phyloP scores from a whole-genome alignment of 2,329 filamentous ascomycete species.

The Diaporthe sp. region DNA sequence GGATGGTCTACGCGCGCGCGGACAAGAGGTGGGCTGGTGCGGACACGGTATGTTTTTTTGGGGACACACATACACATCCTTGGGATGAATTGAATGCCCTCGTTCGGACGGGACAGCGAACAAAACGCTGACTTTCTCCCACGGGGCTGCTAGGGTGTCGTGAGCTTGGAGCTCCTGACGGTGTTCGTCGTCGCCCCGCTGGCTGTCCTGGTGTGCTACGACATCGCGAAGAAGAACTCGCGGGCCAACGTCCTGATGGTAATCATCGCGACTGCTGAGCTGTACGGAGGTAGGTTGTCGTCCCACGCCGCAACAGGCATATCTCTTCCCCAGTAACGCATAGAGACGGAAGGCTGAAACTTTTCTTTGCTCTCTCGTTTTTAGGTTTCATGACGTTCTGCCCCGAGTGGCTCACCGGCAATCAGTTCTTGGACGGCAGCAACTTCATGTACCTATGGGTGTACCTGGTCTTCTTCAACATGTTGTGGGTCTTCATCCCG shows the following conservation, averaged over 20 bases:
- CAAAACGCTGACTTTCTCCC: conserved; percentile 27
- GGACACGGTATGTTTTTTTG: conserved; percentile 62
- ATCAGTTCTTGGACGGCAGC: conserved; percentile 72
- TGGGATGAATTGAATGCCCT: too few relatives aligned
- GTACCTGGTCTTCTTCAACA: conserved; percentile 78
- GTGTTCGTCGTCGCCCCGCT: conserved; percentile 73
- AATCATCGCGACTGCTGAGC: conserved; percentile 74
- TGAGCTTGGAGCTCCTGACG: conserved; percentile 76
- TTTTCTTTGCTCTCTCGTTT: background rate
- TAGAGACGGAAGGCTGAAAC: too few relatives aligned
- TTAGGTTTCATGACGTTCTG: conserved; percentile 80
- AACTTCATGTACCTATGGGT: conserved; percentile 79
- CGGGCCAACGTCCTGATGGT: conserved; percentile 74
- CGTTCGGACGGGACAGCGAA: background rate
- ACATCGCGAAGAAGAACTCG: conserved; percentile 68
- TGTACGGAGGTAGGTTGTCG: conserved; percentile 71
- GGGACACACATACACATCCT: background rate
- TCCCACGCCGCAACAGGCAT: background rate
- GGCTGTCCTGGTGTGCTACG: conserved; percentile 71
- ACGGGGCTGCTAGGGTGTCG: conserved; percentile 60
- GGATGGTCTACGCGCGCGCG: conserved; percentile 78
- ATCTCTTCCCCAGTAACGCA: too few relatives aligned
- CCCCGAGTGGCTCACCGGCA: conserved; percentile 76
- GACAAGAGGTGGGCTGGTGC: conserved; percentile 75
- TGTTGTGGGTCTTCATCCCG: conserved; percentile 75